phyloP scores from a whole-genome alignment of 2,329 filamentous ascomycete species.

The Oidium heveae region DNA sequence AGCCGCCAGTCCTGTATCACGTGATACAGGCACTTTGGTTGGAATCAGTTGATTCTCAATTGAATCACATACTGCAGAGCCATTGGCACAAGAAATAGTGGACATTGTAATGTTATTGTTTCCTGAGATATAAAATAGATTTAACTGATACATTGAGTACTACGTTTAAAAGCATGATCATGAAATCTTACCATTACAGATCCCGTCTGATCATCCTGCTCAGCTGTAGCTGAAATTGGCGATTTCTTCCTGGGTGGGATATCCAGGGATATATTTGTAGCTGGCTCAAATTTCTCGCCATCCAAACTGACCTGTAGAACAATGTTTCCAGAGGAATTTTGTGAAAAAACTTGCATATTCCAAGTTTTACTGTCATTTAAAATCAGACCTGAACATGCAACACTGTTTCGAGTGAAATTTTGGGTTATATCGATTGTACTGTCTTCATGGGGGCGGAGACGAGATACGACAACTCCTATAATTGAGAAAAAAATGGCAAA shows the following conservation, averaged over 20 bases:
- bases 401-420: constrained; percentile 6
- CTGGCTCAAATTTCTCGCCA: constrained; percentile 4
- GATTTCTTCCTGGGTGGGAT: constrained; percentile 6
- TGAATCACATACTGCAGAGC: constrained; percentile 5
- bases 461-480: constrained; percentile 2
- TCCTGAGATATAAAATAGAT: constrained; percentile 7
- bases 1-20: constrained; percentile 6
- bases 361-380: constrained; percentile 6
- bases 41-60: constrained; percentile 4
- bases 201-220: constrained; percentile 4
- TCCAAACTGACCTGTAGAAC: constrained; percentile 6
- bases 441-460: not conserved
- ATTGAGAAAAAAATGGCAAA: constrained; percentile 3
- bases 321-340: constrained; percentile 5
- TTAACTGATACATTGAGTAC: constrained; percentile 3
- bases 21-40: constrained; percentile 3
- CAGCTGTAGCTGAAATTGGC: constrained; percentile 7
- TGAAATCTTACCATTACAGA: constrained; percentile 6
- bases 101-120: constrained; percentile 6
- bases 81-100: constrained; percentile 5
- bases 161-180: not conserved
- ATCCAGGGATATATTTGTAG: constrained; percentile 3
- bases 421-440: not conserved
- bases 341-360: constrained; percentile 8
- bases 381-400: constrained; percentile 7